Percentiles rank a stretch among this genome's conserved stretches.
These are phyloP conservation scores for Pyrenochaeta sp. DNA, from an alignment of 2,329 filamentous ascomycete species.

Conservation along the genomic window DNA sequence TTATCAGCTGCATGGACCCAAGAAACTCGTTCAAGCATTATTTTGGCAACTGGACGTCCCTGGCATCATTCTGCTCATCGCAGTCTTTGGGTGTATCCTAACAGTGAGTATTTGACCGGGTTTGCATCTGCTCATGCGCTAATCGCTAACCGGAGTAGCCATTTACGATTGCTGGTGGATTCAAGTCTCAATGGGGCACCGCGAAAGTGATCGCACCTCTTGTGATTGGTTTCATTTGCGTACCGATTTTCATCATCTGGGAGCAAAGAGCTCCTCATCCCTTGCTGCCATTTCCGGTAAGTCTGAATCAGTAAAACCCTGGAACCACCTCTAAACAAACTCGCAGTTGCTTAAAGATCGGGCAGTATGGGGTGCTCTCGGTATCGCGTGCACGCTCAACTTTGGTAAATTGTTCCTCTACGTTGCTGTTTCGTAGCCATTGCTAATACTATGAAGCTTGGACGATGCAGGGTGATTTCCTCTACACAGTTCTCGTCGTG, in stretches of 20 bases:
- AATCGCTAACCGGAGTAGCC: conserved; percentile 34
- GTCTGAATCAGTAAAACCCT: too few species aligned
- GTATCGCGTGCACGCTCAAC: conserved; percentile 56
- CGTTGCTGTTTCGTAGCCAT: neutral
- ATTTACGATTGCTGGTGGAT: conserved; percentile 62
- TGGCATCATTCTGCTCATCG: conserved; percentile 58
- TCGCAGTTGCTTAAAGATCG: conserved; percentile 67
- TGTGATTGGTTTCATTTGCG: conserved; percentile 57
- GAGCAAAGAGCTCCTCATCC: conserved; percentile 60
- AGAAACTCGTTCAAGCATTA: conserved; percentile 52
- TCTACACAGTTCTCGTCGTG: conserved; percentile 68
- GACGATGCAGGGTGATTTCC: conserved; percentile 69
- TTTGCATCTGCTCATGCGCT: neutral
- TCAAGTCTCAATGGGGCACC: conserved; percentile 57
- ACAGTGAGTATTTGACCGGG: conserved; percentile 25
- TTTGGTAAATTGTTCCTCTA: conserved; percentile 10
- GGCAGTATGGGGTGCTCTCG: conserved; percentile 68
- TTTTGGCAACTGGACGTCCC: conserved; percentile 65
- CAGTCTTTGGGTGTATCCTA: conserved; percentile 57
- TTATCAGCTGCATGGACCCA: conserved; percentile 52
- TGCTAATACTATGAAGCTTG: conserved; percentile 45
- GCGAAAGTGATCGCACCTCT: conserved; percentile 61
- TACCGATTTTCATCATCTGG: conserved; percentile 63
- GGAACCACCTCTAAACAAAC: too few species aligned
- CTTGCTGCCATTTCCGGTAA: conserved; percentile 64